Conservation (phyloP, 129 eudicot species). For the Deinandra increscens region DNA sequence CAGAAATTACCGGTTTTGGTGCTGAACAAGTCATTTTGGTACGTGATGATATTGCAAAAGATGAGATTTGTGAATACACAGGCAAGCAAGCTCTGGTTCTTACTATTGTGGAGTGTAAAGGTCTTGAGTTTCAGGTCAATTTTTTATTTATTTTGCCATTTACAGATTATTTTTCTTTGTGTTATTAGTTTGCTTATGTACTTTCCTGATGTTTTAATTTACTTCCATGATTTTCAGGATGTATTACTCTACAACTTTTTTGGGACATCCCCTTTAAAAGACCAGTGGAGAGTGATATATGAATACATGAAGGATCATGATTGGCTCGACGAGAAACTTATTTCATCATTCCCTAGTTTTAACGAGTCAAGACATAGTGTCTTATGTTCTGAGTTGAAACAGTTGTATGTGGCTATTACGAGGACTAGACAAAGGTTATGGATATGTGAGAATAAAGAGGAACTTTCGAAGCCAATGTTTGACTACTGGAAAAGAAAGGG, state of each 20-base stretch:
- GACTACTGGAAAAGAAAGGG: constrained; percentile 69
- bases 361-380: constrained; percentile 53
- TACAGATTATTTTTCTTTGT: neutral
- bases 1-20: constrained; percentile 69
- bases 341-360: constrained; percentile 49
- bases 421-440: constrained; percentile 81
- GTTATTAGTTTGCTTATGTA: neutral
- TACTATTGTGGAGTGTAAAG: constrained; percentile 81
- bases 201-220: neutral
- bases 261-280: constrained; percentile 65
- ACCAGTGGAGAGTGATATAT: constrained; percentile 74
- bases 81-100: constrained; percentile 76
- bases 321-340: constrained; percentile 39
- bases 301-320: constrained; percentile 57
- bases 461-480: constrained; percentile 65
- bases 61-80: constrained; percentile 46
- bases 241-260: constrained; percentile 78
- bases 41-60: constrained; percentile 56
- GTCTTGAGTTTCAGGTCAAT: constrained; percentile 78
- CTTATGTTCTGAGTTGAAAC: constrained; percentile 75
- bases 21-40: constrained; percentile 91
- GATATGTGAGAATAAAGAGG: constrained; percentile 73
- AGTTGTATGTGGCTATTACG: constrained; percentile 79
- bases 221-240: constrained; percentile 43
- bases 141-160: neutral